phyloP scores from a whole-genome alignment of 768 basidiomycete genomes.

The Lepiota subincarnata region DNA sequence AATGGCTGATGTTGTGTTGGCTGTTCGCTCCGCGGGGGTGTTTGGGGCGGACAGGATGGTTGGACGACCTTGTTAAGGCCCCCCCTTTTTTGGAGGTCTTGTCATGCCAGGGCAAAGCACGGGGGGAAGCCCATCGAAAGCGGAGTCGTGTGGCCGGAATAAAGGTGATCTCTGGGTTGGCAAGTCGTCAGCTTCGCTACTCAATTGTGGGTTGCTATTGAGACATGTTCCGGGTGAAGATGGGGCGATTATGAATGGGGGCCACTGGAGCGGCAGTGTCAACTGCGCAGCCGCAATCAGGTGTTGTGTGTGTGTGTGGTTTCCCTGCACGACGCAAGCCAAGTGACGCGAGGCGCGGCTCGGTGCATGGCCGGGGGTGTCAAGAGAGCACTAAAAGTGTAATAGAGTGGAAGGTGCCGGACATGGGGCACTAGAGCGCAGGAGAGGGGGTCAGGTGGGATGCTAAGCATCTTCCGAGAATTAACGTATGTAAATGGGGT shows the following conservation, averaged over 20 bases:
- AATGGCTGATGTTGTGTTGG: too few relatives aligned
- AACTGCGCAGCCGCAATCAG: neutral
- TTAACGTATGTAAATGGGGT: constrained; percentile 7
- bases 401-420: constrained; percentile 4
- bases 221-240: neutral
- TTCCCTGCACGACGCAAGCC: too few relatives aligned
- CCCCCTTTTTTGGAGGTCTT: too few relatives aligned
- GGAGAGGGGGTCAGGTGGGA: constrained; percentile 3
- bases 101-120: too few relatives aligned
- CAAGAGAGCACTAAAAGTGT: constrained; percentile 2
- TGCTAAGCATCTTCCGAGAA: constrained; percentile 8
- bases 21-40: too few relatives aligned
- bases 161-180: neutral
- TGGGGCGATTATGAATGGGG: neutral
- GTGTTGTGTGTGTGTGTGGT: too few relatives aligned
- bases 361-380: neutral
- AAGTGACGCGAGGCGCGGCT: neutral
- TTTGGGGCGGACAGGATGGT: too few relatives aligned
- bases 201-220: neutral
- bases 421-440: neutral
- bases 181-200: neutral
- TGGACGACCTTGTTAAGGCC: too few relatives aligned
- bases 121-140: neutral
- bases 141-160: neutral
- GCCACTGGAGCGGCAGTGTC: neutral